Evolutionary conservation across 176 grass and related monocot species (phyloP), one percentile per base, ranked within the genome.

Genomic region (Phragmites australis): DNA sequence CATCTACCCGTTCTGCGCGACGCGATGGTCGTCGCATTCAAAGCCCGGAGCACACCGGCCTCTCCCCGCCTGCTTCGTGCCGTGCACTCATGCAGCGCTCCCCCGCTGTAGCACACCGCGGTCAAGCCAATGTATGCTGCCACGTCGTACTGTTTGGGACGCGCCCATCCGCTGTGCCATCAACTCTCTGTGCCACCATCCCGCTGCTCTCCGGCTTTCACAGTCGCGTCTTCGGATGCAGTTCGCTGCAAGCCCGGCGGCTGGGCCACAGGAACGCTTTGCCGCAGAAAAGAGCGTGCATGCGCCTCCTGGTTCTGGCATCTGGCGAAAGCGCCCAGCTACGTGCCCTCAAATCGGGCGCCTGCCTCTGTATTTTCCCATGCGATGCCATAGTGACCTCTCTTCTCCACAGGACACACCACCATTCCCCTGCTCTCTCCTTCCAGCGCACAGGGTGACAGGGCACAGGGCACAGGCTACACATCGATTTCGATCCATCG

Each of bases 331-430:
- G 73, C 6, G 30, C 19, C 19, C 62, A 31, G 31, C 57, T 66
- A 71, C 66, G 74, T 73, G 74, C 81, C 81, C 61, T 60, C 78
- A 75, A 79, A 83, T 12, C 26, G 65, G 9, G 12, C 23, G 19
- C 23, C 51, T 14, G 1, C 0, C 7, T 17, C 32, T 18, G 17
- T 19, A 34, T 13, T 31, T 48, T 16, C 27, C 6, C 50, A 37
- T 74, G 70, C 31, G 26, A 1, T 15, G 11, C 21, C 30, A 3
- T 56, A 45, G 25, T n/a, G 9, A 25, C 22, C 45, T 34, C 11
- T 18, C 5, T 12, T 77, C 43, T n/a, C 25, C 6, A 13, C 45
- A 65, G 25, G 18, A 78, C 75, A 50, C 68, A 14, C 67, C 44
- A n/a, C 13, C 41, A 60, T 12, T 17, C 18, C 19, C 37, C 25